Evolutionary conservation across 768 basidiomycete species (phyloP).

Genomic region (Boletus tylopilopsis): DNA sequence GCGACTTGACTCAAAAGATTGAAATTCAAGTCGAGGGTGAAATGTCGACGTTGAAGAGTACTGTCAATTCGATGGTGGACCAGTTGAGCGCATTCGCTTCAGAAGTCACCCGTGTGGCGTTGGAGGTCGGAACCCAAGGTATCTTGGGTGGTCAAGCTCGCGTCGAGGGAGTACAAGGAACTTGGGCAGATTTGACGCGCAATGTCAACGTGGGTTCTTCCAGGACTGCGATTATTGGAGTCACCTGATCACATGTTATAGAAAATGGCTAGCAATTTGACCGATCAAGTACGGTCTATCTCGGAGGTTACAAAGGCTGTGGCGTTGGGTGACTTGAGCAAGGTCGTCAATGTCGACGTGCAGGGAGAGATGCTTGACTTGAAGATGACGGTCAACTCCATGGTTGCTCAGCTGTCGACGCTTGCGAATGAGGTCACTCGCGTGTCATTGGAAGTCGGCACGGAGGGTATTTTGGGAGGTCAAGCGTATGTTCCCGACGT

Average conservation of each 20-base stretch:
- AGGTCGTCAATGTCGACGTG: constrained; percentile 87
- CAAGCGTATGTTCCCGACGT: constrained; percentile 92
- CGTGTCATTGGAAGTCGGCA: constrained; percentile 89
- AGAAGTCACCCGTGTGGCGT: constrained; percentile 77
- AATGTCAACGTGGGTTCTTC: constrained; percentile 73
- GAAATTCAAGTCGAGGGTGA: constrained; percentile 87
- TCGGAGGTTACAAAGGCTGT: constrained; percentile 80
- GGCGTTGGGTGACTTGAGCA: constrained; percentile 77
- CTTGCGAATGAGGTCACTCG: constrained; percentile 84
- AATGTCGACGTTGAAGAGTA: constrained; percentile 79
- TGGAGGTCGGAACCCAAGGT: constrained; percentile 89
- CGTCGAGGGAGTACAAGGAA: constrained; percentile 89
- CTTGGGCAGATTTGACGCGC: constrained; percentile 86
- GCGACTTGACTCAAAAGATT: constrained; percentile 90
- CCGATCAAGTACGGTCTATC: constrained; percentile 86
- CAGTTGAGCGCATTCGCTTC: constrained; percentile 82
- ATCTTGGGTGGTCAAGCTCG: constrained; percentile 88
- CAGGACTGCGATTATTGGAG: neutral
- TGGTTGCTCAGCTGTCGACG: constrained; percentile 70
- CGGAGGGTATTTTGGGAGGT: constrained; percentile 89
- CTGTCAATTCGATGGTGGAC: constrained; percentile 95
- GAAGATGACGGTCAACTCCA: constrained; percentile 76
- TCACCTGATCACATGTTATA: constrained; percentile 24
- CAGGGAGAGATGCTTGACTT: constrained; percentile 91
- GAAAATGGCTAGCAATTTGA: constrained; percentile 87